Base-by-base conservation (phyloP, 1,284 basidiomycete species). In the Ceratorhiza oryzae-sativae region DNA sequence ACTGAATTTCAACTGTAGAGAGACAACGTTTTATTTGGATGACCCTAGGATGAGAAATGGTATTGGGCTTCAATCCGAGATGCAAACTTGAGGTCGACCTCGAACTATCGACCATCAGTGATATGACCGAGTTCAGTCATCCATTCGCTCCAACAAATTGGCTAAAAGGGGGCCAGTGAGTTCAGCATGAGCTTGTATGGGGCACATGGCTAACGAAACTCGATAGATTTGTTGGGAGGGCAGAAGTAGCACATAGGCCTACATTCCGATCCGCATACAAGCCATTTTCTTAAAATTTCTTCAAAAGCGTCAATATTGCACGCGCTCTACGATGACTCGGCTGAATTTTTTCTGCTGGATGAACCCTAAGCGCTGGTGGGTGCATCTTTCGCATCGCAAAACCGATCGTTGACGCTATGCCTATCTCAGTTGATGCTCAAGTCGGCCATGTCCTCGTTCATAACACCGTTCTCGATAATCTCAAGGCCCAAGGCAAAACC, bases 381-480 rank as follows among this genome's bases (percentile, higher is more conserved):
- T 74, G 60, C 27, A 39, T 39, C 36, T 39, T 39, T 6, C 36
- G 13, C 36, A 39, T 6, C 6, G 13, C 8, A 39, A 39, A 39
- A 39, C 13, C 36, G 13, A 39, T 20, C 34, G 48, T 41, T 8
- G 18, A n/a, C 32, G 92, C 90, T 76, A 75, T 39, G 13, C 13
- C 36, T 6, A 89, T 86, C 5, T 90, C 90, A 36, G 84, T 93
- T 41, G 93, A 92, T 78, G 93, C 94, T 1, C 93, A 95, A 76
- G 93, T 96, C 55, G 94, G 93, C 49, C 92, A 91, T 78, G 84
- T 88, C 4, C 88, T 97, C 34, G 95, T 96, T 82, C 87, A 90
- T 77, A 90, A 95, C 75, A 92, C 94, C 32, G 84, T 96, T 73
- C 84, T 88, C 73, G 86, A 88, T 75, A 85, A 82, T 20, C 27